A percentile compares a stretch with the other conserved stretches of the same genome.
These are phyloP conservation scores for Plasmodium ovale DNA, from an alignment of 169 alveolate species.

Conservation along the genomic window DNA sequence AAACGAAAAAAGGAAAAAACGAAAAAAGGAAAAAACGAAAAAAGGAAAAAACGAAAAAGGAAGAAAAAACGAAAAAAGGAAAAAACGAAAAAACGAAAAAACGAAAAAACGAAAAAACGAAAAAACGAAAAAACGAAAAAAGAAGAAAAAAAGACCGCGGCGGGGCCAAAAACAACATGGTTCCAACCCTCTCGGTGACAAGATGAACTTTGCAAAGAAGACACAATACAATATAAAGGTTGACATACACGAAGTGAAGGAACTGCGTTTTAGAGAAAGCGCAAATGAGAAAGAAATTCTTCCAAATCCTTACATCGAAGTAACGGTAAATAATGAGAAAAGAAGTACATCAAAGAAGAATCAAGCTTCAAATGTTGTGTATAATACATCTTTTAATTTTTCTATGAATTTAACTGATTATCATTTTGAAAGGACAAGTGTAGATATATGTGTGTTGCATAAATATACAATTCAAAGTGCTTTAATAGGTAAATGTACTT, in stretches of 20 bases:
- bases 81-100: too few relatives aligned
- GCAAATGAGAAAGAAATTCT: constrained; percentile 84
- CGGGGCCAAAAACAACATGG: too few relatives aligned
- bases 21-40: too few relatives aligned
- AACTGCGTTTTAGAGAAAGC: constrained; percentile 87
- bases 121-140: background rate
- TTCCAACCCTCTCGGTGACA: background rate
- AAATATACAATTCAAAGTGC: constrained; percentile 87
- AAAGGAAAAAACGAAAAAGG: too few relatives aligned
- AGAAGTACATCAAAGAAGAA: constrained; percentile 82
- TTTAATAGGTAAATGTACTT: constrained; percentile 87
- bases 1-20: too few relatives aligned
- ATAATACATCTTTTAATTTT: constrained; percentile 88
- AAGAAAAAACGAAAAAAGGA: too few relatives aligned
- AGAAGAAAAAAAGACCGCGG: background rate
- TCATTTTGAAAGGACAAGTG: constrained; percentile 85
- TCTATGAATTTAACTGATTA: constrained; percentile 83
- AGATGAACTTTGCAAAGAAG: constrained; percentile 46
- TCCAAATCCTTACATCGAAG: constrained; percentile 86
- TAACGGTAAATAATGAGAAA: constrained; percentile 78
- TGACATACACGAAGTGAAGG: constrained; percentile 89
- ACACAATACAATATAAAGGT: constrained; percentile 86
- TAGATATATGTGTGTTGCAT: constrained; percentile 86
- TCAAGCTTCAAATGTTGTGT: constrained; percentile 85
- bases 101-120: too few relatives aligned